Evolutionary conservation across 768 basidiomycete species (phyloP).

Genomic region (Strobilomyces echinocephalus): DNA sequence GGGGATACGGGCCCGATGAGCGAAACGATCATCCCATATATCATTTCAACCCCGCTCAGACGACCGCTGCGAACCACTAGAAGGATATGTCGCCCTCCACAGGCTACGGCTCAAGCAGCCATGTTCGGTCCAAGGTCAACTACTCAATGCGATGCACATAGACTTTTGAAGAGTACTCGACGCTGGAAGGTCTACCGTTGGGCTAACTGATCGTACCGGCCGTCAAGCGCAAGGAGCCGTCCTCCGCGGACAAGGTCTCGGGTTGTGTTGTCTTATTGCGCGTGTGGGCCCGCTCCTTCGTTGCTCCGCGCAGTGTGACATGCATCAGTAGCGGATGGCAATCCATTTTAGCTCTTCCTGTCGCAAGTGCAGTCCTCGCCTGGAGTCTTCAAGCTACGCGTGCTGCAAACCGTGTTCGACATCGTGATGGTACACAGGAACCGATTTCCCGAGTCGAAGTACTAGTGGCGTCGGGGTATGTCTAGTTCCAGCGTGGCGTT

Average conservation of each 20-base stretch:
- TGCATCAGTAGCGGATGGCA: constrained; percentile 33
- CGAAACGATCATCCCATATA: too few species aligned
- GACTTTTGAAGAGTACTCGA: constrained; percentile 68
- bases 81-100: too few species aligned
- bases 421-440: constrained; percentile 81
- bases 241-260: constrained; percentile 62
- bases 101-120: too few species aligned
- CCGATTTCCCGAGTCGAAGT: constrained; percentile 52
- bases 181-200: constrained; percentile 58
- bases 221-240: constrained; percentile 76
- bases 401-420: constrained; percentile 52
- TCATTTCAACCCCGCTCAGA: too few species aligned
- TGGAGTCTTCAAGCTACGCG: constrained; percentile 58
- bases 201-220: constrained; percentile 90
- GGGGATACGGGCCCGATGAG: too few species aligned
- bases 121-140: too few species aligned
- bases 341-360: constrained; percentile 76
- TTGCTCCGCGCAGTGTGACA: not conserved
- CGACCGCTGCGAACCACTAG: too few species aligned
- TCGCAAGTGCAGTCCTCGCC: constrained; percentile 66
- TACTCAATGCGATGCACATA: too few species aligned
- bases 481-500: not conserved
- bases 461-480: constrained; percentile 31
- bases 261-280: constrained; percentile 76
- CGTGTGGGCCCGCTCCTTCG: constrained; percentile 10